These are phyloP conservation scores for Bretschneidera sinensis DNA, from an alignment of 345 rosid species.

Conservation along the genomic window DNA sequence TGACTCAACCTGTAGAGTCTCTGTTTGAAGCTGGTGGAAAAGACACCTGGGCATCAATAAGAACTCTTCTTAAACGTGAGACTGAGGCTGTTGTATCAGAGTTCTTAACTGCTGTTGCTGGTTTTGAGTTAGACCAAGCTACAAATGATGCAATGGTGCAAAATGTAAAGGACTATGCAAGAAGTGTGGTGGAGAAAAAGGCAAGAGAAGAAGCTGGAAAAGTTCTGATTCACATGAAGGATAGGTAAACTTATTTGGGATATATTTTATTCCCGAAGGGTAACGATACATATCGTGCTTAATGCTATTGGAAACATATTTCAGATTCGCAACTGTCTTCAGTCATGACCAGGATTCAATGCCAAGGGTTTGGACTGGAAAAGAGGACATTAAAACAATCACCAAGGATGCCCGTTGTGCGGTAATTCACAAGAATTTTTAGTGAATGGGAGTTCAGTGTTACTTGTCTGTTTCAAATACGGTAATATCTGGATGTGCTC, in stretches of 20 bases:
- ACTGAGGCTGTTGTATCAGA: slow-evolving; percentile 45
- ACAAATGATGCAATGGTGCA: slow-evolving; percentile 39
- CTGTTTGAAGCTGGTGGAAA: slow-evolving; percentile 53
- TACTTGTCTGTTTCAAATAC: not conserved
- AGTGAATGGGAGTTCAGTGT: not conserved
- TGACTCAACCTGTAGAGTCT: slow-evolving; percentile 48
- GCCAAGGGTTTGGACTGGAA: slow-evolving; percentile 77
- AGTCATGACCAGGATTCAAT: slow-evolving; percentile 60
- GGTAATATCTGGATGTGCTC: slow-evolving; percentile 21
- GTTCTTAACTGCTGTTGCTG: slow-evolving; percentile 38
- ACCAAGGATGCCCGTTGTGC: slow-evolving; percentile 59
- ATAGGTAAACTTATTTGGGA: slow-evolving; percentile 34
- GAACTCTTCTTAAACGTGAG: slow-evolving; percentile 59
- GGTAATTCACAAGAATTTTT: slow-evolving; percentile 37
- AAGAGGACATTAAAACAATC: slow-evolving; percentile 60
- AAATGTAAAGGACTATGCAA: slow-evolving; percentile 45
- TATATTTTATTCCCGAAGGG: not conserved
- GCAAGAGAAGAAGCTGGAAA: slow-evolving; percentile 74
- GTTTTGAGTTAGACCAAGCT: slow-evolving; percentile 55
- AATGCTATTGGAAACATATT: slow-evolving; percentile 17
- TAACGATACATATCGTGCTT: slow-evolving; percentile 9
- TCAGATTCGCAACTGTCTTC: slow-evolving; percentile 67
- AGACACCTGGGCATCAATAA: slow-evolving; percentile 64
- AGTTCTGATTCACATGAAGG: slow-evolving; percentile 70
- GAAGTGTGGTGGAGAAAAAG: slow-evolving; percentile 56